A percentile compares a stretch with the other conserved stretches of the same genome.
phyloP scores from a whole-genome alignment of 1,284 basidiomycete species.

The Trichosporon faecale region DNA sequence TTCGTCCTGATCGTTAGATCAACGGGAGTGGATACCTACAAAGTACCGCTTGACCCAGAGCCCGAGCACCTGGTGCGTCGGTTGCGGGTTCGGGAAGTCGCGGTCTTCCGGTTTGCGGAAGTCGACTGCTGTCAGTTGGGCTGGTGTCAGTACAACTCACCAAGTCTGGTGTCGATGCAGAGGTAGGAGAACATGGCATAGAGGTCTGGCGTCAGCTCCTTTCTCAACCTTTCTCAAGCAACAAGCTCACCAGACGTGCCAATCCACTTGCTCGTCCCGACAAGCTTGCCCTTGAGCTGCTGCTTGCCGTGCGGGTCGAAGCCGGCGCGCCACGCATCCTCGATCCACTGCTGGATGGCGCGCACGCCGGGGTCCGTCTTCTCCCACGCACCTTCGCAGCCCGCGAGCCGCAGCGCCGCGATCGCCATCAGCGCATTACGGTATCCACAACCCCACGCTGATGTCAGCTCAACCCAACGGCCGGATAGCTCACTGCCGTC shows the following conservation, averaged over 20 bases:
- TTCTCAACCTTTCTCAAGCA: neutral
- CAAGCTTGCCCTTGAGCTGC: slow-evolving; percentile 61
- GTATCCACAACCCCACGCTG: slow-evolving; percentile 58
- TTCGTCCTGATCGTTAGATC: slow-evolving; percentile 11
- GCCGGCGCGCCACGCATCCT: slow-evolving; percentile 71
- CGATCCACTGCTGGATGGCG: slow-evolving; percentile 71
- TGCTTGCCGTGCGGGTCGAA: slow-evolving; percentile 67
- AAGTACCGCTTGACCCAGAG: slow-evolving; percentile 49
- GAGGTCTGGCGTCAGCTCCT: slow-evolving; percentile 54
- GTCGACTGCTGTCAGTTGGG: slow-evolving; percentile 34
- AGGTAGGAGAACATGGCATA: slow-evolving; percentile 47
- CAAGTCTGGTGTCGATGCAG: slow-evolving; percentile 62
- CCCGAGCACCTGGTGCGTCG: slow-evolving; percentile 33
- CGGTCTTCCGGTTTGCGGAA: slow-evolving; percentile 40
- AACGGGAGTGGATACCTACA: slow-evolving; percentile 22
- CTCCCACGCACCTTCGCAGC: slow-evolving; percentile 31
- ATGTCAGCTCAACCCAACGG: slow-evolving; percentile 8
- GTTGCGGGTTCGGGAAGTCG: slow-evolving; percentile 14
- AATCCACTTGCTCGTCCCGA: slow-evolving; percentile 69
- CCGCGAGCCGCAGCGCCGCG: slow-evolving; percentile 60
- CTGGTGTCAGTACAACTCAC: slow-evolving; percentile 20
- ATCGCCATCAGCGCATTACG: slow-evolving; percentile 82
- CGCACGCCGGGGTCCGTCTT: slow-evolving; percentile 62
- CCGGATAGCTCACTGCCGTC: slow-evolving; percentile 64
- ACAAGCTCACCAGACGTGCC: slow-evolving; percentile 64